These are phyloP conservation scores for Phialemoniopsis sp. DNA, from an alignment of 2,329 filamentous ascomycete species.

Conservation along the genomic window DNA sequence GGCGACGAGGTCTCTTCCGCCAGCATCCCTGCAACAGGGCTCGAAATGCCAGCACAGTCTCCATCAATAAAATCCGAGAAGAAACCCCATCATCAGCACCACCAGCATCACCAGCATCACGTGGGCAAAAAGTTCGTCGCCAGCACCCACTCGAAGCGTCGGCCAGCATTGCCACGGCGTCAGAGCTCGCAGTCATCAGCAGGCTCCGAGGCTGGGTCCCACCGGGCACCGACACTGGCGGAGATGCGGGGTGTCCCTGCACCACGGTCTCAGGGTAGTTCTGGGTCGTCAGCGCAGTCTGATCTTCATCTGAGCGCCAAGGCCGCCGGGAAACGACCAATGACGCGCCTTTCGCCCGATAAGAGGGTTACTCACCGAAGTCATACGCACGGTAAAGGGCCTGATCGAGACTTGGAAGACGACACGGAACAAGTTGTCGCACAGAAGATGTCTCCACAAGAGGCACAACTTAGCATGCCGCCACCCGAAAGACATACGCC, in stretches of 20 bases:
- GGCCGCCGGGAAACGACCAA: slow-evolving; percentile 44
- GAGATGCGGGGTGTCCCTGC: no score
- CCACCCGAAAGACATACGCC: no score
- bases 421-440: no score
- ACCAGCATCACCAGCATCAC: slow-evolving; percentile 5
- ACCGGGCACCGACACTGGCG: slow-evolving; percentile 19
- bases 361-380: slow-evolving; percentile 1
- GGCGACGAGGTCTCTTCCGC: slow-evolving; percentile 32
- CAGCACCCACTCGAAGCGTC: slow-evolving; percentile 37
- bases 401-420: background rate
- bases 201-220: slow-evolving; percentile 20
- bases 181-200: slow-evolving; percentile 42
- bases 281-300: slow-evolving; percentile 12
- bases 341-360: slow-evolving; percentile 9
- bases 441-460: no score
- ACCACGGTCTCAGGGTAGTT: background rate
- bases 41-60: slow-evolving; percentile 12
- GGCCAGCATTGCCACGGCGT: slow-evolving; percentile 39
- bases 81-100: slow-evolving; percentile 12
- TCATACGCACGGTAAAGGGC: slow-evolving; percentile 1
- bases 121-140: slow-evolving; percentile 33
- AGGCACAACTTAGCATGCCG: no score
- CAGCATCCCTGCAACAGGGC: slow-evolving; percentile 26
- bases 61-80: slow-evolving; percentile 17
- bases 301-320: slow-evolving; percentile 31